Conservation (phyloP, 2,329 filamentous ascomycete genomes). For the Cyphellophora europaea region DNA sequence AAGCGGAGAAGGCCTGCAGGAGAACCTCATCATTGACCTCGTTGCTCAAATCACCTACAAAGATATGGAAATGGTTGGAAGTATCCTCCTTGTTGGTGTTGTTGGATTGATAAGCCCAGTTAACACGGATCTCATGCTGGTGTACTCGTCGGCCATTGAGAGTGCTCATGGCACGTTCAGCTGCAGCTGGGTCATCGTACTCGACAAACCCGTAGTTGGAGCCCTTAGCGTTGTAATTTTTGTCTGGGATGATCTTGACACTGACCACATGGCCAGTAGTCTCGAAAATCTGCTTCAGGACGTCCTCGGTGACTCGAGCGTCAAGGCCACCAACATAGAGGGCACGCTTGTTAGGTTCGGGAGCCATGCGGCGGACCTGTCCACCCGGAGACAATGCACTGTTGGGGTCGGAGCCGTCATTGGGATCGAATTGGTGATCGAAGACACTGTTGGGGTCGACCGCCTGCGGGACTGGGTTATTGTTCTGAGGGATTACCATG, state of each 20-base stretch:
- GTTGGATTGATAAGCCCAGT: conserved; percentile 99
- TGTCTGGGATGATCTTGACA: conserved; percentile 99
- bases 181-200: conserved; percentile 93
- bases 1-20: conserved; percentile 87
- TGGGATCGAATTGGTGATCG: no score
- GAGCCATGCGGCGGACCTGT: conserved; percentile 80
- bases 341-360: conserved; percentile 96
- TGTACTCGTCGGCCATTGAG: conserved; percentile 92
- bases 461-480: conserved; percentile 85
- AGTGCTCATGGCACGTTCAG: conserved; percentile 94
- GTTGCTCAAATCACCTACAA: conserved; percentile 94
- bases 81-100: conserved; percentile 92
- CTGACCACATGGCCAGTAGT: conserved; percentile 97
- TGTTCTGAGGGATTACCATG: conserved; percentile 86
- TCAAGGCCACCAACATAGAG: conserved; percentile 93
- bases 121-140: conserved; percentile 95
- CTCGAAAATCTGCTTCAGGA: conserved; percentile 95
- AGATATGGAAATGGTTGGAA: conserved; percentile 97
- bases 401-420: no score
- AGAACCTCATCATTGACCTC: conserved; percentile 97
- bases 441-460: no score
- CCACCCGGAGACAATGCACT: conserved; percentile 78
- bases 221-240: conserved; percentile 86
- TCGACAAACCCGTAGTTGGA: conserved; percentile 99
- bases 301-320: conserved; percentile 89